A percentile compares a stretch with the other conserved stretches of the same genome.
Conservation (phyloP, 2,329 filamentous ascomycete genomes). For the Neopestalotiopsis clavispora region DNA sequence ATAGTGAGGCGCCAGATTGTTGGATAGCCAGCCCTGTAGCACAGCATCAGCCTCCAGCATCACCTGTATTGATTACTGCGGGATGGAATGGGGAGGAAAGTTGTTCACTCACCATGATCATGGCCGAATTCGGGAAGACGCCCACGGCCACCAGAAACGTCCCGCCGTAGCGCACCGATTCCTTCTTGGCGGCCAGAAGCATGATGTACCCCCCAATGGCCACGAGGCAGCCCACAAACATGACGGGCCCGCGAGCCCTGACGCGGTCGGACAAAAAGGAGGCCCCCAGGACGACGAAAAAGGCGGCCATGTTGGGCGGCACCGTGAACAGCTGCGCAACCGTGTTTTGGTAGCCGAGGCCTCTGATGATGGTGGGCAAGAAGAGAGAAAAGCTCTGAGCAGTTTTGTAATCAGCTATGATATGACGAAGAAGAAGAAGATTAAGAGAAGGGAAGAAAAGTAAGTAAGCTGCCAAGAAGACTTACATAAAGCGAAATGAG, state of each 20-base stretch:
- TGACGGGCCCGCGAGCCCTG: constrained; percentile 40
- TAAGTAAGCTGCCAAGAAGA: neutral
- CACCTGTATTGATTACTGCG: no score
- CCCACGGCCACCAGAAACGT: constrained; percentile 85
- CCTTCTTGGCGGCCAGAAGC: constrained; percentile 68
- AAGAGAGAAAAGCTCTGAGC: constrained; percentile 67
- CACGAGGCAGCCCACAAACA: constrained; percentile 72
- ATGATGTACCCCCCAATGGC: constrained; percentile 83
- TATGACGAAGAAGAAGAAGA: neutral
- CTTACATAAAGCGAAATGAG: constrained; percentile 13
- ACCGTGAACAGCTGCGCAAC: constrained; percentile 75
- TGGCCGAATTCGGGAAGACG: constrained; percentile 72
- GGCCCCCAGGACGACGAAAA: constrained; percentile 36
- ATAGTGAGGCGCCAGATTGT: constrained; percentile 49
- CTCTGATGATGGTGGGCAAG: constrained; percentile 76
- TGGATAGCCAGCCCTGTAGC: constrained; percentile 42
- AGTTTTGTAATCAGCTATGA: neutral
- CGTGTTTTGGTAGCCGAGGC: constrained; percentile 52
- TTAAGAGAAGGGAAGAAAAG: neutral
- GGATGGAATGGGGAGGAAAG: neutral
- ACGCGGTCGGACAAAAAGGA: constrained; percentile 8
- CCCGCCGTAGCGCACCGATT: constrained; percentile 79
- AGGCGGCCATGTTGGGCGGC: constrained; percentile 76
- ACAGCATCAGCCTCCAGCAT: neutral
- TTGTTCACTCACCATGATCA: constrained; percentile 8